A percentile compares a stretch with the other conserved stretches of the same genome.
phyloP scores from a whole-genome alignment of 2,329 filamentous ascomycete genomes.

The Cladosporium sp. region DNA sequence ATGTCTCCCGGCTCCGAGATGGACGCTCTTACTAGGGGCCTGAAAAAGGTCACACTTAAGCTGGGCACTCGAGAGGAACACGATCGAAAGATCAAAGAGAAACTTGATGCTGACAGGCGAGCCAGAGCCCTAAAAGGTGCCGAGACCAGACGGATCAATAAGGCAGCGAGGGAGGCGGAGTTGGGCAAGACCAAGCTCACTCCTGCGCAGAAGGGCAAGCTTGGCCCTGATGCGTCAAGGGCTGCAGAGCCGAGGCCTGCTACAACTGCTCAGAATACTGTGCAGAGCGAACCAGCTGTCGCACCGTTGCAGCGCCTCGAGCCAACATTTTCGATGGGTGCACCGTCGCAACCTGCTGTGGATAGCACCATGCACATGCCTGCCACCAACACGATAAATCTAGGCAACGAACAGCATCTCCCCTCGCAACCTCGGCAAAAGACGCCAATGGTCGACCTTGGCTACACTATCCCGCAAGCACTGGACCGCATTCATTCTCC shows the following conservation, averaged over 20 bases:
- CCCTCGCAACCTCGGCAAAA: background rate
- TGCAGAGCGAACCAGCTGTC: too few relatives aligned
- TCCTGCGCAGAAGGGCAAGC: slow-evolving; percentile 10
- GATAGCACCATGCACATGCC: too few relatives aligned
- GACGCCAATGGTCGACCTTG: background rate
- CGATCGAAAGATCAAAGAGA: slow-evolving; percentile 37
- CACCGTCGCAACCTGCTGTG: too few relatives aligned
- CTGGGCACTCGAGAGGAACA: slow-evolving; percentile 56
- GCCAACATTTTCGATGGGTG: background rate
- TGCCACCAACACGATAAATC: background rate
- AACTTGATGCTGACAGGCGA: slow-evolving; percentile 41
- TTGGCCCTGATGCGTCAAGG: background rate
- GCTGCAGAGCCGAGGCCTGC: background rate
- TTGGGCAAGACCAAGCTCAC: background rate
- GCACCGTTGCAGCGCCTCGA: background rate
- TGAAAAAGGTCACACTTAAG: slow-evolving; percentile 58
- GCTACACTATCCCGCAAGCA: background rate
- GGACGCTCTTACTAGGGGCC: slow-evolving; percentile 48
- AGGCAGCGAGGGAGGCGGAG: slow-evolving; percentile 29
- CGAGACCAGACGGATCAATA: slow-evolving; percentile 30
- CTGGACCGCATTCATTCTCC: background rate
- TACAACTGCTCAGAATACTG: background rate
- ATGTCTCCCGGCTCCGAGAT: slow-evolving; percentile 33
- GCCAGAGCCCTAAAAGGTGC: slow-evolving; percentile 30
- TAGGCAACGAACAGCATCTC: background rate